Conservation (phyloP, 306 rosid species). For the Urtica urens region DNA sequence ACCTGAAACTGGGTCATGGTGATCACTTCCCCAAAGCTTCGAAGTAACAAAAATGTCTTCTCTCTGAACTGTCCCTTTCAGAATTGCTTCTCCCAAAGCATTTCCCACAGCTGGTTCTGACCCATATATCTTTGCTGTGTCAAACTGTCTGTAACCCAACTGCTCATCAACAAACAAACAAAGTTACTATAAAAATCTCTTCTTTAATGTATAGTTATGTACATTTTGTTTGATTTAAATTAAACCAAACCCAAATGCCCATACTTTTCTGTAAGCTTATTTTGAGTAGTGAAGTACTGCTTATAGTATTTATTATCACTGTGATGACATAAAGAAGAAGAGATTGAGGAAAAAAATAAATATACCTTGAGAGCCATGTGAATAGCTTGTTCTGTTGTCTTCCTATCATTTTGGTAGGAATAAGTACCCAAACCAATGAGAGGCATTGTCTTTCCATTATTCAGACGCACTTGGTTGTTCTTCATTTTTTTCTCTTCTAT, state of each 20-base stretch:
- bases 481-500: conserved; percentile 25
- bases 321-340: neutral
- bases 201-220: neutral
- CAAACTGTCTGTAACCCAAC: conserved; percentile 90
- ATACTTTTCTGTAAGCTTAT: neutral
- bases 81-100: conserved; percentile 43
- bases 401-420: conserved; percentile 48
- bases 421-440: conserved; percentile 77
- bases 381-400: conserved; percentile 48
- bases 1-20: conserved; percentile 85
- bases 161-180: conserved; percentile 13
- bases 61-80: conserved; percentile 28
- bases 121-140: conserved; percentile 80
- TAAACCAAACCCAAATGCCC: no score
- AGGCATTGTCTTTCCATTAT: conserved; percentile 70
- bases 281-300: neutral
- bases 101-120: conserved; percentile 72
- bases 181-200: no score
- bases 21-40: conserved; percentile 84
- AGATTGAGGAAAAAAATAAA: neutral
- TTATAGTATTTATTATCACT: neutral
- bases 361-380: conserved; percentile 70
- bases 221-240: neutral
- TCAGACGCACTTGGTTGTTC: conserved; percentile 49
- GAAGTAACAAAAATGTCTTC: conserved; percentile 72